These are phyloP conservation scores for Penicillium digitatum DNA, from an alignment of 2,329 filamentous ascomycete genomes.

Conservation along the genomic window DNA sequence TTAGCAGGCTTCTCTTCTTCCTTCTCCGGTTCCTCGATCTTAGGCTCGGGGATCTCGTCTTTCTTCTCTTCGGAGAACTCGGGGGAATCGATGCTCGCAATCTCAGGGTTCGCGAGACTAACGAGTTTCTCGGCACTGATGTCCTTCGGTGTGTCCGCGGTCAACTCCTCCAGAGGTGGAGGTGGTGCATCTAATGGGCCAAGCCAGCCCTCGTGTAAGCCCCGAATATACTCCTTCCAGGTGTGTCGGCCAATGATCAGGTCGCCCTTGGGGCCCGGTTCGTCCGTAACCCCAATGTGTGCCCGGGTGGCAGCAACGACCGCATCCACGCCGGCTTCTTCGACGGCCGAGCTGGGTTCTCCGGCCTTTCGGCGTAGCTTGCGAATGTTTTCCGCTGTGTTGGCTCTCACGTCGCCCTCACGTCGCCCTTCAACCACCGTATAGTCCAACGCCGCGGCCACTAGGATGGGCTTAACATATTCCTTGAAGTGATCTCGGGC, in stretches of 20 bases:
- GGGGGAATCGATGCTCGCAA: conserved; percentile 4
- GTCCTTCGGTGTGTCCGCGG: conserved; percentile 13
- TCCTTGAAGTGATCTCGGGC: conserved; percentile 96
- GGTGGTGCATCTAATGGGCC: conserved; percentile 64
- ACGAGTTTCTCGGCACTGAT: conserved; percentile 23
- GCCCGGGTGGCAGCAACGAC: conserved; percentile 61
- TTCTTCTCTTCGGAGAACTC: conserved; percentile 14
- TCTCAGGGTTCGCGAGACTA: conserved; percentile 15
- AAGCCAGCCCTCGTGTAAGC: conserved; percentile 93
- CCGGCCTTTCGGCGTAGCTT: conserved; percentile 58
- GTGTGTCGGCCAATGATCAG: conserved; percentile 85
- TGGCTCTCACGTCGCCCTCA: conserved; percentile 88
- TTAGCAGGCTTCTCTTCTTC: conserved; percentile 46
- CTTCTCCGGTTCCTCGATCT: conserved; percentile 41
- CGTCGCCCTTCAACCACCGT: conserved; percentile 88
- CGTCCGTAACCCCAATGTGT: conserved; percentile 65
- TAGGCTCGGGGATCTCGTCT: conserved; percentile 41
- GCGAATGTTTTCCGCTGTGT: conserved; percentile 80
- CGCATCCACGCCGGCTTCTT: conserved; percentile 53
- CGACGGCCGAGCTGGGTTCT: conserved; percentile 47
- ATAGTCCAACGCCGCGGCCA: conserved; percentile 88
- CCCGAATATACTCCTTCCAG: conserved; percentile 96
- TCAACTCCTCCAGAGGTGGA: conserved; percentile 23
- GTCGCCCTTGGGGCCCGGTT: conserved; percentile 72
- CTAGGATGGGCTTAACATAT: conserved; percentile 89